Conservation (phyloP, 257 asterid genomes). For the Petunia secreta region DNA sequence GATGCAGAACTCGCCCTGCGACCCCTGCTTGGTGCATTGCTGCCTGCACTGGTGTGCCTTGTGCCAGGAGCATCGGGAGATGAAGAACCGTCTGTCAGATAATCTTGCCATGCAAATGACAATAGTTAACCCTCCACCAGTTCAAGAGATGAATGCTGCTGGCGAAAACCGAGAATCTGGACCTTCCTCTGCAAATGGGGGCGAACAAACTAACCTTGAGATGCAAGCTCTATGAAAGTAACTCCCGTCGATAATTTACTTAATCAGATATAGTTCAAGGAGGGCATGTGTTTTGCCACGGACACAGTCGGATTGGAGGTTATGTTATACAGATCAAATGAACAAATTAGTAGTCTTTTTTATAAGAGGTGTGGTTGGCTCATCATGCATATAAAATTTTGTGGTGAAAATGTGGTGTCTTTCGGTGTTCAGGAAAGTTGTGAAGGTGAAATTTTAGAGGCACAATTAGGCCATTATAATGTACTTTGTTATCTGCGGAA, state of each 20-base stretch:
- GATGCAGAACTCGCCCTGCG: conserved; percentile 92
- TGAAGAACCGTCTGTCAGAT: conserved; percentile 80
- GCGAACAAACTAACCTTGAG: conserved; percentile 60
- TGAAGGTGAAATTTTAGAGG: neutral
- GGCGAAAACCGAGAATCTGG: conserved; percentile 35
- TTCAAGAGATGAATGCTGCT: conserved; percentile 69
- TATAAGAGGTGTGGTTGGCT: neutral
- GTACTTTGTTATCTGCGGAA: neutral
- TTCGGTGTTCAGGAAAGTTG: neutral
- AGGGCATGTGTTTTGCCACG: neutral
- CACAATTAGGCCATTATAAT: conserved; percentile 18
- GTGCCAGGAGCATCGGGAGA: conserved; percentile 99
- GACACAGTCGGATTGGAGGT: neutral
- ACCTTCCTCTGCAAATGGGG: conserved; percentile 56
- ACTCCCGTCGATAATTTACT: neutral
- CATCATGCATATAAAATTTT: neutral
- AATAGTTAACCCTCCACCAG: conserved; percentile 82
- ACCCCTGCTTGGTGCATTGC: conserved; percentile 95
- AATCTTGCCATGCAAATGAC: conserved; percentile 72
- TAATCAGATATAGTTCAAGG: neutral
- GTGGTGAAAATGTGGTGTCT: neutral
- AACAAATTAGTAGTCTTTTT: neutral
- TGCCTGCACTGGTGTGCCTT: conserved; percentile 97
- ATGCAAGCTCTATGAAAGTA: conserved; percentile 68
- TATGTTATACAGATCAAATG: conserved; percentile 5